Evolutionary conservation across 177 flowering plant genomes (phyloP), one percentile per base, ranked within the genome.

Genomic region (Vitis hybrid): DNA sequence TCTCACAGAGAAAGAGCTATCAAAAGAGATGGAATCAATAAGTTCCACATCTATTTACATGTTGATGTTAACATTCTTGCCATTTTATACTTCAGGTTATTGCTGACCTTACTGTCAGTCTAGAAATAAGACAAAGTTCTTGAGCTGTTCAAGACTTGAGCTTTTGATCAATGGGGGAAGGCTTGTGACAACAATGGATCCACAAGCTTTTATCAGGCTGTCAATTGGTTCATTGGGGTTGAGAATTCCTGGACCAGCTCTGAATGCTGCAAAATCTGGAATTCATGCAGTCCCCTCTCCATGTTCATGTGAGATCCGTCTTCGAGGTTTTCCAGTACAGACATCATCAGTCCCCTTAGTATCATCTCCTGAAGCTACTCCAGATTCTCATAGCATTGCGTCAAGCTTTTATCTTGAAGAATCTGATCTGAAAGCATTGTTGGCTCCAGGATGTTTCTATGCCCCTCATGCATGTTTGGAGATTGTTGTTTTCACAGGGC

Each of bases 331-430:
- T 72, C 98, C 98, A 14, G 85, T 81, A 48, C 95, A 91, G 75
- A 87, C 86, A 35, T 67, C 90, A 59, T 55, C 86, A 6, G 74
- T 91, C 65, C 98, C 98, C 40, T 78, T 91, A 50, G 54, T 88
- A 56, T 72, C 88, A 15, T 87, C 95, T 12, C 86, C 93, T 40
- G 91, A 89, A 66, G 81, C 79, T 21, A 71, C 79, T 15, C 93
- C 88, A 30, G 92, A 87, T 69, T 63, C 73, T 60, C 84, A 87
- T 35, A 82, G 70, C 75, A 79, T 84, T 71, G 87, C 91, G 12
- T 78, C 97, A 11, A 88, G 92, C 84, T 93, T 91, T 68, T 91
- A 93, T 75, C 89, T 93, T 10, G 93, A 93, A 79, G 86, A 91
- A 73, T 82, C 94, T 30, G 86, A 90, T 76, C 74, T 93, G 70